Base-by-base conservation (phyloP, 768 basidiomycete genomes). In the Paxillus ammoniavirescens region DNA sequence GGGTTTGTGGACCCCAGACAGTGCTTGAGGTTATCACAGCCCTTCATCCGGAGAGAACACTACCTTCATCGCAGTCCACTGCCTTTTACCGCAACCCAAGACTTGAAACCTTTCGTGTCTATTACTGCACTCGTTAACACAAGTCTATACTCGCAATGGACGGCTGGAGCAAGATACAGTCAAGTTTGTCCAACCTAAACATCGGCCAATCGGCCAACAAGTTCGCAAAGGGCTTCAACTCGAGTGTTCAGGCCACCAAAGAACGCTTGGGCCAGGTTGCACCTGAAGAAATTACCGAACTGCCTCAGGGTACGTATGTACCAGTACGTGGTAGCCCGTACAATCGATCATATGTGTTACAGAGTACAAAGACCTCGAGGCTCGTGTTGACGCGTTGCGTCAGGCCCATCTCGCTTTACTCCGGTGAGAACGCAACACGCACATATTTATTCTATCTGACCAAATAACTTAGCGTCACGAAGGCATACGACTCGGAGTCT, bases 311-410 rank as follows among this genome's bases (percentile, higher is more conserved):
- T 88, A 26, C n/a, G 72, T 67, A 8, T 42, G n/a, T 40, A 23
- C 18, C 12, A 31, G 37, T 43, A 10, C 33, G 23, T 26, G 26
- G 46, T 40, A 42, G 51, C 17, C 42, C 13, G 36, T 49, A 15
- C 4, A 46, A 28, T 37, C 17, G 38, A n/a, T 18, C 6, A 47
- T 42, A 30, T 2, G 1, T 38, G 38, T 21, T 57, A n/a, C 75
- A 91, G 96, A 99, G 71, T 99, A 98, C 80, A 94, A 87, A 65
- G 92, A 96, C 67, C 84, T 99, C 59, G 97, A 99, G 73, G 79
- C 86, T 43, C 88, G 93, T 52, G 97, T 98, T 38, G 97, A 99
- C 72, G 93, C 92, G 30, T 82, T 99, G 49, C 83, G 85, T 59
- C 74, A 80, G 42, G 87, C 91, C 5, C 93, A 96, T 66, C 65